Evolutionary conservation across 2,329 filamentous ascomycete species (phyloP).

Genomic region (Didymella exigua): DNA sequence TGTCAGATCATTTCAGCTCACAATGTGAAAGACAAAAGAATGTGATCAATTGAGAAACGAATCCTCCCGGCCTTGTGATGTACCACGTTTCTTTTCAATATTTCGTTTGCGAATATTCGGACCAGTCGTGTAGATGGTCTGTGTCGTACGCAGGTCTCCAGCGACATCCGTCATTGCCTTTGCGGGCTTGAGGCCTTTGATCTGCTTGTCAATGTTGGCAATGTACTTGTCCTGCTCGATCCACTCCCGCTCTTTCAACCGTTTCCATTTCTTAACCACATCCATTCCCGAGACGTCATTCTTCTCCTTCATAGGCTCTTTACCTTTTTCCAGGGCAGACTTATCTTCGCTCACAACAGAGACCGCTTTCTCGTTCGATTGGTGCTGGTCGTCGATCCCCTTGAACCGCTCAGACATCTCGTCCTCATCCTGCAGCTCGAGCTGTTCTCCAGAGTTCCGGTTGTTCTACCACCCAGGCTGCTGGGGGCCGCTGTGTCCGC

Average conservation of each 20-base stretch:
- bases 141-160: too few species aligned
- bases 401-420: not conserved
- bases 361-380: not conserved
- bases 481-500: slow-evolving; percentile 15
- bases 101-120: too few species aligned
- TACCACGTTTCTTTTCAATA: not conserved
- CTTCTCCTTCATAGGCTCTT: not conserved
- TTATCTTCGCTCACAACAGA: not conserved
- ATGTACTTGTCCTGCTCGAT: not conserved
- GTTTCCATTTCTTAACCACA: not conserved
- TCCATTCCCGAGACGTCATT: not conserved
- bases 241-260: not conserved
- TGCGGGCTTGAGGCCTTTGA: not conserved
- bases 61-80: not conserved
- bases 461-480: slow-evolving; percentile 36
- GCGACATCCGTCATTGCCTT: too few species aligned
- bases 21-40: too few species aligned
- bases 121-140: too few species aligned
- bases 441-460: not conserved
- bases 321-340: not conserved
- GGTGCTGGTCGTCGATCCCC: not conserved
- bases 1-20: too few species aligned
- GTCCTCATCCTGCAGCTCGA: not conserved
- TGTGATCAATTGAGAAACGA: not conserved
- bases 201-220: not conserved